Evolutionary conservation across 2,329 filamentous ascomycete species (phyloP), one percentile per base, ranked within the genome.

Genomic region (Escovopsis weberi): DNA sequence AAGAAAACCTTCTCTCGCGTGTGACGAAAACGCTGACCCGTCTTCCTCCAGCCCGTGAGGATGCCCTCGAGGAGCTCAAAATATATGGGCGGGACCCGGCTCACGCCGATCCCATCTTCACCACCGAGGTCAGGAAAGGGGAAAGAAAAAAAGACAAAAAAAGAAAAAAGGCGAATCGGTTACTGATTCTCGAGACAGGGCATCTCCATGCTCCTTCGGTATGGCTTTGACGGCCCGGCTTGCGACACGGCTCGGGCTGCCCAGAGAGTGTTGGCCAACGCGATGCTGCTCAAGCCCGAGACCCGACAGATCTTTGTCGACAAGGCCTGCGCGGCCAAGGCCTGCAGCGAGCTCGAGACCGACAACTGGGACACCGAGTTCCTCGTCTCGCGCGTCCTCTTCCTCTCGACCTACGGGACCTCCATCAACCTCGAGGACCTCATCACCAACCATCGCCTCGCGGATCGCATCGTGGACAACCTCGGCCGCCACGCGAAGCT

Each of bases 341-440:
- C 81, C 15, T 86, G 85, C 45, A 69, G 75, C 43, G 77, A 74
- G 48, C 70, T 94, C 36, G 81, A 81, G 69, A 78, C 72, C 44
- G 81, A 86, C 47, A 80, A 70, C 51, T 70, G 74, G 43, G 87
- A 96, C 47, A 82, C 94, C 51, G 88, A 96, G 55, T 95, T 96
- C 59, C 69, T 96, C 2, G 62, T 68, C 47, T 63, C 66, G 41
- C 62, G 67, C 40, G 58, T 65, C 49, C 58, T 65, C 37, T 60
- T 65, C 45, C 66, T 68, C 15, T 68, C 64, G 43, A 58, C 61
- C 52, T 71, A 63, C 61, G 70, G 64, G 74, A 46, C 63, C 55
- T 69, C 65, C 48, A 65, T 63, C 56, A 61, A 63, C 53, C 66
- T 66, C 50, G 67, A 52, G 26, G 75, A 61, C 61, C 66, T 66